Evolutionary conservation across 768 basidiomycete genomes (phyloP).

Genomic region (Suillus subaureus): DNA sequence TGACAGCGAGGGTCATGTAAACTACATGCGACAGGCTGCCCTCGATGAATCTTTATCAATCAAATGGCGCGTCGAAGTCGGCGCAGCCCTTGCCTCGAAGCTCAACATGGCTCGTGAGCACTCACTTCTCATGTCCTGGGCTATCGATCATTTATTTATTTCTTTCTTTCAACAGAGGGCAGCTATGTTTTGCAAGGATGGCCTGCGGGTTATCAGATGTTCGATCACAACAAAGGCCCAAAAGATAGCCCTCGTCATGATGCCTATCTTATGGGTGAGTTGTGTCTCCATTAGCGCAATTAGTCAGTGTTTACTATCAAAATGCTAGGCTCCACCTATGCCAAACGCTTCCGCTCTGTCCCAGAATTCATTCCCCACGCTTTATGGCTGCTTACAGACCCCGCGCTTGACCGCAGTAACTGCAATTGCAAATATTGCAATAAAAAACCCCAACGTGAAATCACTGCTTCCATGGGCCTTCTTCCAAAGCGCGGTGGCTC

Average conservation of each 20-base stretch:
- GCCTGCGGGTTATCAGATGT: conserved; percentile 72
- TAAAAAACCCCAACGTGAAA: conserved; percentile 67
- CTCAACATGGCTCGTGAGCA: conserved; percentile 55
- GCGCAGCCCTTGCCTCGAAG: conserved; percentile 41
- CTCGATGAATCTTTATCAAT: conserved; percentile 52
- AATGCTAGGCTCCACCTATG: conserved; percentile 40
- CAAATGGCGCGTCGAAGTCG: conserved; percentile 58
- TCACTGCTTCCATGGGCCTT: conserved; percentile 63
- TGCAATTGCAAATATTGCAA: conserved; percentile 82
- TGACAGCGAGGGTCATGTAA: conserved; percentile 66
- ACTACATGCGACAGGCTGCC: conserved; percentile 62
- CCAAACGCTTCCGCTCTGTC: conserved; percentile 71
- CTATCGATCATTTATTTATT: conserved; percentile 10
- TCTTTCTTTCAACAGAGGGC: conserved; percentile 39
- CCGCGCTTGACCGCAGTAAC: conserved; percentile 44
- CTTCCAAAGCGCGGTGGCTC: conserved; percentile 30
- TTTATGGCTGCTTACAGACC: conserved; percentile 70
- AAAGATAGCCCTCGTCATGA: conserved; percentile 62
- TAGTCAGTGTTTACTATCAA: not conserved
- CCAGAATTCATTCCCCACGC: conserved; percentile 87
- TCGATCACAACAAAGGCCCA: conserved; percentile 73
- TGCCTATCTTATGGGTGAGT: conserved; percentile 73
- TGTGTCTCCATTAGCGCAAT: conserved; percentile 2
- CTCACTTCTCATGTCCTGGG: not conserved
- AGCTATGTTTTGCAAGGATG: conserved; percentile 64